These are phyloP conservation scores for Ophiostoma pallidulum DNA, from an alignment of 2,329 filamentous ascomycete genomes.

Conservation along the genomic window DNA sequence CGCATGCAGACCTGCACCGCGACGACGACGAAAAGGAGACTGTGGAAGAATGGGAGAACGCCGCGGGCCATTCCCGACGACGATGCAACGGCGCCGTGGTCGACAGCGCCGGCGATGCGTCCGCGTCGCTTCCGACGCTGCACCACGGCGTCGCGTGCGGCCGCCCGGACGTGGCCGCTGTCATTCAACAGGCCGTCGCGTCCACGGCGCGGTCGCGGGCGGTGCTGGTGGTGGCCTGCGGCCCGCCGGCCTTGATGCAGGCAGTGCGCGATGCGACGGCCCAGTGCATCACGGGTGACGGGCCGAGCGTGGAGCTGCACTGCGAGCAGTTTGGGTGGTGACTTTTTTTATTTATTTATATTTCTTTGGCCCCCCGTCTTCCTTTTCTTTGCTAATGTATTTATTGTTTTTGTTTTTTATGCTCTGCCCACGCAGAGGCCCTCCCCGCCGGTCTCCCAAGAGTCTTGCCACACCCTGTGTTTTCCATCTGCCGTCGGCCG, in stretches of 20 bases:
- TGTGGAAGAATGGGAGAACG: constrained; percentile 4
- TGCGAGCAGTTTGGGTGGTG: constrained; percentile 41
- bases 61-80: background rate
- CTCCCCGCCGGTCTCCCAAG: too few relatives aligned
- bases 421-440: too few relatives aligned
- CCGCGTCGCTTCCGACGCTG: constrained; percentile 9
- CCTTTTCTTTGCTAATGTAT: too few relatives aligned
- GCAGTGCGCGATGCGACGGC: constrained; percentile 36
- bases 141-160: constrained; percentile 27
- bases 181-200: constrained; percentile 30
- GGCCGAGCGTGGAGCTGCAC: constrained; percentile 41
- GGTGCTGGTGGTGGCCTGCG: constrained; percentile 39
- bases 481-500: too few relatives aligned
- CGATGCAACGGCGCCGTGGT: background rate
- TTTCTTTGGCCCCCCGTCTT: too few relatives aligned
- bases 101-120: constrained; percentile 5
- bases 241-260: constrained; percentile 35
- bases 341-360: background rate
- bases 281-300: constrained; percentile 31
- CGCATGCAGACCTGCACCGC: background rate
- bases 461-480: too few relatives aligned
- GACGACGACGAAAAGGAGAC: constrained; percentile 5
- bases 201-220: constrained; percentile 27
- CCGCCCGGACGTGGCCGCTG: constrained; percentile 31
- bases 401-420: too few relatives aligned